Percentiles rank a stretch among this genome's conserved stretches.
phyloP scores from a whole-genome alignment of 1,139 yeast species.

The Starmera stellimalicola region DNA sequence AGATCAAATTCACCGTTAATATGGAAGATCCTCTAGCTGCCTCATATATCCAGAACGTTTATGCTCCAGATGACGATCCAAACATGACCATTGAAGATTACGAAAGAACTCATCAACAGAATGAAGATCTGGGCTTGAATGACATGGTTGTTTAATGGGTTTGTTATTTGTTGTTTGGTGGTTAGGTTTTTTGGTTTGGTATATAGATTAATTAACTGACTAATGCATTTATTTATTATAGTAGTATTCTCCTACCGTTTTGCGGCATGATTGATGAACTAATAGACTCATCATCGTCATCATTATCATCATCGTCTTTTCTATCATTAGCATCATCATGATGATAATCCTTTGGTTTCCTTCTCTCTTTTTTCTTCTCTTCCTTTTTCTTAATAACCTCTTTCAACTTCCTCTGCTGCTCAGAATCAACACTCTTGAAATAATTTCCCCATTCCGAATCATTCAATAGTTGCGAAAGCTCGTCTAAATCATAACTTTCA shows the following conservation, averaged over 20 bases:
- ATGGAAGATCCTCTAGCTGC: constrained; percentile 96
- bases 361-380: neutral
- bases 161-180: too few relatives aligned
- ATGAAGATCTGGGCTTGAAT: constrained; percentile 84
- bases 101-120: constrained; percentile 79
- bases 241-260: neutral
- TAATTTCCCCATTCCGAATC: constrained; percentile 15
- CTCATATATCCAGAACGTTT: constrained; percentile 91
- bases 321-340: too few relatives aligned
- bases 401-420: neutral
- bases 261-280: neutral
- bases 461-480: constrained; percentile 10
- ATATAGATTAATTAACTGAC: too few relatives aligned
- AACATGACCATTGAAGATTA: constrained; percentile 86
- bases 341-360: constrained; percentile 9
- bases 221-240: neutral
- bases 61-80: constrained; percentile 97
- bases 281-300: neutral
- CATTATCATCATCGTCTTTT: neutral
- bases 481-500: constrained; percentile 2
- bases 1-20: constrained; percentile 68
- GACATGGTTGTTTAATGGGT: constrained; percentile 49
- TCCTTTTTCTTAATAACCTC: neutral
- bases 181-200: too few relatives aligned
- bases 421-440: constrained; percentile 3